phyloP scores from a whole-genome alignment of 441 rosid species.

The Populus trichocarpa region DNA sequence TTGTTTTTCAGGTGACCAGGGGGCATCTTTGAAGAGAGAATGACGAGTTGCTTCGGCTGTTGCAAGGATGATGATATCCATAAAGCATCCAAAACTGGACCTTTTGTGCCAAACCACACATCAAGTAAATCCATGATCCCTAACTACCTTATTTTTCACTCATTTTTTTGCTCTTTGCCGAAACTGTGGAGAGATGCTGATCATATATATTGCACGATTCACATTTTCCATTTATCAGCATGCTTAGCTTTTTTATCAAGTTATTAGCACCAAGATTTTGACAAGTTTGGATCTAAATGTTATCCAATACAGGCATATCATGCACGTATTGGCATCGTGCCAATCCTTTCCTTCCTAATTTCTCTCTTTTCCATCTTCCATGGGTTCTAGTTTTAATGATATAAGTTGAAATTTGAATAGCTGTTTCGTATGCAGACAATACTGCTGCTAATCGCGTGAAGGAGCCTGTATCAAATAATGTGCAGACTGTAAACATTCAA shows the following conservation, averaged over 20 bases:
- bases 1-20: too few relatives aligned
- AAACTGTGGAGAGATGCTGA: not conserved
- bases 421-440: constrained; percentile 41
- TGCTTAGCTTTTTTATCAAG: not conserved
- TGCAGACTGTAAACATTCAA: constrained; percentile 65
- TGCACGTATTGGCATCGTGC: not conserved
- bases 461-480: constrained; percentile 56
- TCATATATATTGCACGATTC: not conserved
- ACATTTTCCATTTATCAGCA: too few relatives aligned
- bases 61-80: constrained; percentile 74
- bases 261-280: not conserved
- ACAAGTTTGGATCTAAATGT: not conserved
- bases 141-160: not conserved
- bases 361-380: not conserved
- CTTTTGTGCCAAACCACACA: constrained; percentile 49
- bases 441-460: constrained; percentile 54
- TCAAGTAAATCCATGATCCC: constrained; percentile 37
- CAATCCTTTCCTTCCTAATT: not conserved
- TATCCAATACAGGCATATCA: not conserved
- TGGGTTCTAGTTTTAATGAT: not conserved
- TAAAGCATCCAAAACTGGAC: constrained; percentile 62
- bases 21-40: constrained; percentile 8
- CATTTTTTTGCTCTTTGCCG: not conserved
- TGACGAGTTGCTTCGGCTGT: constrained; percentile 86
- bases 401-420: not conserved